A percentile compares a stretch with the other conserved stretches of the same genome.
phyloP scores from a whole-genome alignment of 1,284 basidiomycete species.

The Naganishia sp. region DNA sequence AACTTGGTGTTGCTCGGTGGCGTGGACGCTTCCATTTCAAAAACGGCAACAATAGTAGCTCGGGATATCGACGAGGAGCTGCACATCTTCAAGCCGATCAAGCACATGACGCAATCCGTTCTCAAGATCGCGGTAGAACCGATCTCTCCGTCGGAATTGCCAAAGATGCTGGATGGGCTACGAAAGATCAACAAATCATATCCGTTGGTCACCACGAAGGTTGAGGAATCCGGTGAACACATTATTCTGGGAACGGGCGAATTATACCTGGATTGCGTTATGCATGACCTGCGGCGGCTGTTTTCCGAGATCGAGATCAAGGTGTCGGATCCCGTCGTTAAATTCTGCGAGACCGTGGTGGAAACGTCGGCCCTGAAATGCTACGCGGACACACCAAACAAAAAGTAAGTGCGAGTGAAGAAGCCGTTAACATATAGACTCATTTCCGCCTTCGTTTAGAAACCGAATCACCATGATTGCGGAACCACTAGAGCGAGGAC shows the following conservation, averaged over 20 bases:
- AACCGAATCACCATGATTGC: constrained; percentile 98
- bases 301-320: constrained; percentile 99
- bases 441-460: constrained; percentile 55
- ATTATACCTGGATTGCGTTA: constrained; percentile 91
- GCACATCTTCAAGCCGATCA: constrained; percentile 91
- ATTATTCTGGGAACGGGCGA: constrained; percentile 96
- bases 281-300: constrained; percentile 90
- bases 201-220: constrained; percentile 89
- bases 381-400: constrained; percentile 98
- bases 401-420: constrained; percentile 67
- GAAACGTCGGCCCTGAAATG: constrained; percentile 98
- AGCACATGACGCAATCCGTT: constrained; percentile 96
- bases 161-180: constrained; percentile 96
- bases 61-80: constrained; percentile 76
- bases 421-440: not conserved
- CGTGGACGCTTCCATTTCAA: constrained; percentile 89
- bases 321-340: constrained; percentile 96
- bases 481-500: constrained; percentile 87
- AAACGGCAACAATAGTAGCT: constrained; percentile 86
- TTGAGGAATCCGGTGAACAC: constrained; percentile 98
- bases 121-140: constrained; percentile 98
- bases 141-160: constrained; percentile 93
- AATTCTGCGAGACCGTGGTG: constrained; percentile 97
- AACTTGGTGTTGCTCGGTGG: constrained; percentile 91
- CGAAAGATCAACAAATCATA: constrained; percentile 98